A percentile compares a stretch with the other conserved stretches of the same genome.
phyloP scores from a whole-genome alignment of 306 rosid species.

The Pachyrhizus erosus region DNA sequence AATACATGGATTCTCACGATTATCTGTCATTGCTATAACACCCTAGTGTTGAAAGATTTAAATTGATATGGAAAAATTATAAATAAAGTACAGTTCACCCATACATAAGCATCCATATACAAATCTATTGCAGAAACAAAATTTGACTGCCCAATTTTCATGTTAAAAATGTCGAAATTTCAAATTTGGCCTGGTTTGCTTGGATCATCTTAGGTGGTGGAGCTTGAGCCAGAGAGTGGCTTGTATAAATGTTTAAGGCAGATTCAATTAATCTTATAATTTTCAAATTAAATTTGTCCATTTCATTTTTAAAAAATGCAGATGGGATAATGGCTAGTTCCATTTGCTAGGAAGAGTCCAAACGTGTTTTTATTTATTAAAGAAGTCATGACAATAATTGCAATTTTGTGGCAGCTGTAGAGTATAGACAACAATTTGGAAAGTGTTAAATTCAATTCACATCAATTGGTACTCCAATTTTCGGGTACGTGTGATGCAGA shows the following conservation, averaged over 20 bases:
- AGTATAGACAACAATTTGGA: background rate
- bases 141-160: too few species aligned
- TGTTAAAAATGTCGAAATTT: background rate
- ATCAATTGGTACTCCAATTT: background rate
- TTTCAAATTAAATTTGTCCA: background rate
- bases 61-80: background rate
- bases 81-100: too few species aligned
- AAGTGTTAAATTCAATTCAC: background rate
- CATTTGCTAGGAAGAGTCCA: slow-evolving; percentile 6
- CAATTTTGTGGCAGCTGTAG: background rate
- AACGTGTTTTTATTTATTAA: background rate
- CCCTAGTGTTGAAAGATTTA: background rate
- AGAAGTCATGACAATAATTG: background rate
- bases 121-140: background rate
- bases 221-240: background rate
- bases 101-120: background rate
- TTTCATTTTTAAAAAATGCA: background rate
- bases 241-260: background rate
- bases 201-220: background rate
- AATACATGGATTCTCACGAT: background rate
- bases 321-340: background rate
- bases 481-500: too few species aligned
- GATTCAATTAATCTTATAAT: background rate
- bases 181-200: background rate
- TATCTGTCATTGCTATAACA: background rate